phyloP scores from a whole-genome alignment of 2,329 filamentous ascomycete species.

The Coniochaeta ligniaria region DNA sequence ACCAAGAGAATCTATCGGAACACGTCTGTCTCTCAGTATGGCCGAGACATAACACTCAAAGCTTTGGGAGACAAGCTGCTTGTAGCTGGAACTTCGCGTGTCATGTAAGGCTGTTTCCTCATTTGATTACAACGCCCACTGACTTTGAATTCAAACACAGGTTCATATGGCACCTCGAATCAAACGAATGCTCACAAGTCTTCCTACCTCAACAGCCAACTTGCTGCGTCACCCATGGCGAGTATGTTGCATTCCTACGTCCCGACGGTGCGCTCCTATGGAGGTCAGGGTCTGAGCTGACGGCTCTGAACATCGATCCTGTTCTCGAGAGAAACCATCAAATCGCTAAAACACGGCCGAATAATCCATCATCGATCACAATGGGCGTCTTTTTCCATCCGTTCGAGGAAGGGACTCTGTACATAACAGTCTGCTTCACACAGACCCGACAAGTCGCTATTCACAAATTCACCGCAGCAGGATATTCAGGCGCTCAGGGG shows the following conservation, averaged over 20 bases:
- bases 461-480: not conserved
- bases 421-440: not conserved
- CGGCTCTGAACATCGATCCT: not conserved
- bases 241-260: not conserved
- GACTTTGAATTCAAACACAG: not conserved
- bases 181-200: not conserved
- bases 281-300: not conserved
- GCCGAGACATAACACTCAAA: not conserved
- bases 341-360: not conserved
- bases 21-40: not conserved
- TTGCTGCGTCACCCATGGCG: not conserved
- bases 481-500: not conserved
- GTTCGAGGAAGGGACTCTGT: not conserved
- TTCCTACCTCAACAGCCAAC: not conserved
- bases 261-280: not conserved
- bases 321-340: not conserved
- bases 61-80: conserved; percentile 7
- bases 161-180: conserved; percentile 5
- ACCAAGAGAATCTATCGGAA: conserved; percentile 4
- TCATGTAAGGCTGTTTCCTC: conserved; percentile 1
- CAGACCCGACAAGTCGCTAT: not conserved
- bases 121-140: not conserved
- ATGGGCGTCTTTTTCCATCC: not conserved
- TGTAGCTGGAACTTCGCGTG: not conserved
- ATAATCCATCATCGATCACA: not conserved